phyloP scores from a whole-genome alignment of 1,139 yeast genomes.

The Diutina siamensis region DNA sequence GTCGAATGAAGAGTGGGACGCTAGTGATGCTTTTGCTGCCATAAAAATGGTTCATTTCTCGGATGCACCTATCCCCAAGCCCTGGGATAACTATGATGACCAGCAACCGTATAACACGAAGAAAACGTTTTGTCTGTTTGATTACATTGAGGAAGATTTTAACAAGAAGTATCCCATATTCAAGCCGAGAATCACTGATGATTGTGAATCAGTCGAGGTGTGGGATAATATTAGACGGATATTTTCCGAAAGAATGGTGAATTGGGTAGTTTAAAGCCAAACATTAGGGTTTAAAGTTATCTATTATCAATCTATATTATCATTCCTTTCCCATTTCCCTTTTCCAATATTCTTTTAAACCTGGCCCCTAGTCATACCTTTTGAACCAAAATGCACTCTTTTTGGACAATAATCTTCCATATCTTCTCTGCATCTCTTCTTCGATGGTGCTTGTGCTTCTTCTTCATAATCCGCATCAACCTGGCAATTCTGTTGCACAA shows the following conservation, averaged over 20 bases:
- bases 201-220: constrained; percentile 22
- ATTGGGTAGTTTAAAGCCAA: constrained; percentile 4
- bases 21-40: constrained; percentile 12
- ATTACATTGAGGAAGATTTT: constrained; percentile 12
- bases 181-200: constrained; percentile 15
- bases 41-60: constrained; percentile 29
- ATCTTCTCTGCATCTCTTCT: background rate
- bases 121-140: constrained; percentile 17
- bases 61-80: constrained; percentile 37
- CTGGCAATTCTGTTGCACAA: background rate
- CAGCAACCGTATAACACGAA: constrained; percentile 15
- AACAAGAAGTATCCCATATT: constrained; percentile 13
- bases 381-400: background rate
- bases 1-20: constrained; percentile 19
- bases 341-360: background rate
- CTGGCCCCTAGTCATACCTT: background rate
- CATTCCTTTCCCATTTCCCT: background rate
- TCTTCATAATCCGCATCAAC: background rate
- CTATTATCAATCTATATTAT: too few species aligned
- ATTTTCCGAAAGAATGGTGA: background rate
- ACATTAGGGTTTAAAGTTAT: too few species aligned
- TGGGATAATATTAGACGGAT: constrained; percentile 18
- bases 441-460: background rate
- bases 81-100: constrained; percentile 24
- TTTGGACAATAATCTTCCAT: background rate